Evolutionary conservation across 2,329 filamentous ascomycete species (phyloP).

Genomic region (Phoma sp.): DNA sequence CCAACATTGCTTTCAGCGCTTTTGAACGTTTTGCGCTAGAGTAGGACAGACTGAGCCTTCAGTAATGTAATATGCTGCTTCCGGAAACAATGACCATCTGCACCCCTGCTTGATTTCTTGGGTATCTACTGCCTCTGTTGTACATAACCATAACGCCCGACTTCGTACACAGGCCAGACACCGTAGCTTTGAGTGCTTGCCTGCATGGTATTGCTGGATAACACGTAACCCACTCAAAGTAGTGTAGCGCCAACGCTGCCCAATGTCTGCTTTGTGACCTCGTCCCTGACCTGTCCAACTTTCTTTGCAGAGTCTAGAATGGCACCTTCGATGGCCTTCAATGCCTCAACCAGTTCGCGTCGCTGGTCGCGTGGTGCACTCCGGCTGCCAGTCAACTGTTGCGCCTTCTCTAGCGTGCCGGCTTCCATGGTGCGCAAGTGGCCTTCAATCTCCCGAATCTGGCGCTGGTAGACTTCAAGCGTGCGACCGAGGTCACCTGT

Average conservation of each 20-base stretch:
- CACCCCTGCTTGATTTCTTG: slow-evolving; percentile 3
- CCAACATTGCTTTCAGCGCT: not conserved
- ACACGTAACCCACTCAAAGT: slow-evolving; percentile 21
- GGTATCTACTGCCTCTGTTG: slow-evolving; percentile 21
- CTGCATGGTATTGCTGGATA: not conserved
- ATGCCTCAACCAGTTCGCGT: slow-evolving; percentile 54
- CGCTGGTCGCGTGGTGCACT: slow-evolving; percentile 46
- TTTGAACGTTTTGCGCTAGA: not conserved
- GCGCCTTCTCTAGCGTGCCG: slow-evolving; percentile 51
- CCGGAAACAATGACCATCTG: not conserved
- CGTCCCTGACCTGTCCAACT: slow-evolving; percentile 56
- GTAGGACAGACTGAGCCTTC: not conserved
- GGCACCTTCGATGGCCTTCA: slow-evolving; percentile 57
- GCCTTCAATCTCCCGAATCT: slow-evolving; percentile 55
- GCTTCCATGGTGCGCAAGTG: slow-evolving; percentile 58
- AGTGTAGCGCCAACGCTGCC: slow-evolving; percentile 41
- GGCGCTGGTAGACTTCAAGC: slow-evolving; percentile 50
- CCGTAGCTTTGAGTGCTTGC: not conserved
- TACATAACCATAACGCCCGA: not conserved
- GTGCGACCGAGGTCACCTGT: slow-evolving; percentile 48
- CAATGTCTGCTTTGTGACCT: slow-evolving; percentile 53
- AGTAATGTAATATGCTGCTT: no score
- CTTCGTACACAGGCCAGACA: not conserved
- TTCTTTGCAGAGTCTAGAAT: slow-evolving; percentile 56
- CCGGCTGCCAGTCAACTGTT: slow-evolving; percentile 48